Conservation (phyloP, 2,329 filamentous ascomycete genomes). For the Colletotrichum sp. region DNA sequence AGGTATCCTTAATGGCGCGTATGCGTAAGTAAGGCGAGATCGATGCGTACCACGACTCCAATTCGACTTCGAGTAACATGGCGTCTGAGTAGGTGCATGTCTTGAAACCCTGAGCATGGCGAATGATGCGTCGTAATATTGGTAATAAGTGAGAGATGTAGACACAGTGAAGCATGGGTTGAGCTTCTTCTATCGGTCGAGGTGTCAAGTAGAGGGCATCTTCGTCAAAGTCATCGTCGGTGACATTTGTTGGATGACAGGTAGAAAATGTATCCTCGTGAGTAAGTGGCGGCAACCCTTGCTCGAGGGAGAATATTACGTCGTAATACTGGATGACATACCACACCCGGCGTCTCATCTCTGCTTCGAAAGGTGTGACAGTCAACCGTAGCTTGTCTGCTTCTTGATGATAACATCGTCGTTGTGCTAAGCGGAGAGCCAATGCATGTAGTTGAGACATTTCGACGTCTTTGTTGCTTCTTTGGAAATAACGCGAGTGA, state of each 20-base stretch:
- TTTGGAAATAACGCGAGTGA: conserved; percentile 37
- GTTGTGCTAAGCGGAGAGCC: neutral
- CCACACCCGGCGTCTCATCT: neutral
- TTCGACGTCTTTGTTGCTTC: neutral
- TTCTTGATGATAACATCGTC: neutral
- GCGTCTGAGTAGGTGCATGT: neutral
- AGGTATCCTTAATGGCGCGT: neutral
- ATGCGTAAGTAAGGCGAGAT: neutral
- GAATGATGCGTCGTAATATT: neutral
- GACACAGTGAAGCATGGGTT: neutral
- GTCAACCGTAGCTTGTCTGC: neutral
- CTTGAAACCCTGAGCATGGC: neutral
- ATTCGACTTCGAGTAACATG: neutral
- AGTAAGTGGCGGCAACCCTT: neutral
- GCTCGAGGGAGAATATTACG: neutral
- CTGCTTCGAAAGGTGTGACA: neutral
- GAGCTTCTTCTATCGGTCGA: neutral
- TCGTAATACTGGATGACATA: neutral
- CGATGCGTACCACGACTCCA: neutral
- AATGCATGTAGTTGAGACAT: neutral
- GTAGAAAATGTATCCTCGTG: neutral
- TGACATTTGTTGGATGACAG: neutral
- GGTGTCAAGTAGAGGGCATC: neutral
- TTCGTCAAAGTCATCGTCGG: neutral
- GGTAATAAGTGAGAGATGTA: neutral